phyloP scores from a whole-genome alignment of 2,329 filamentous ascomycete species.

The Colletotrichum sp. region DNA sequence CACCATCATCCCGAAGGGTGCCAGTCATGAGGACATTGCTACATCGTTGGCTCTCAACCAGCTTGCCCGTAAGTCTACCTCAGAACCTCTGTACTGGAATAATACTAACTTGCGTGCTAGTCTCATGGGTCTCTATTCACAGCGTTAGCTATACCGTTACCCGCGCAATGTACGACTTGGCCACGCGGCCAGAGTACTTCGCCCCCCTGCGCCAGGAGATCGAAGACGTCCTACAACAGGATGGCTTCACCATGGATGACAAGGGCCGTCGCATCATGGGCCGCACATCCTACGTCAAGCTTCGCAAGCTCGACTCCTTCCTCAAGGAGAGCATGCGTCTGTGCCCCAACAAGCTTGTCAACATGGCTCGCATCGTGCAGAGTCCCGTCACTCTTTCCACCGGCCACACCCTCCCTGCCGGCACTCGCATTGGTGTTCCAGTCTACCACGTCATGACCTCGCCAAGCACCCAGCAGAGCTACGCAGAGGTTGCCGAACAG shows the following conservation, averaged over 20 bases:
- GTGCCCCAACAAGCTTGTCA: constrained; percentile 27
- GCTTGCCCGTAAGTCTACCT: not conserved
- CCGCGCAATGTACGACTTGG: constrained; percentile 44
- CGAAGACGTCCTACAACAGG: constrained; percentile 33
- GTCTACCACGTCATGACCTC: constrained; percentile 24
- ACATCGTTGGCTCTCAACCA: not conserved
- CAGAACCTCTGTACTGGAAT: not conserved
- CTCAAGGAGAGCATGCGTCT: constrained; percentile 39
- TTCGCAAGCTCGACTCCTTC: constrained; percentile 38
- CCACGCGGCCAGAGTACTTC: constrained; percentile 42
- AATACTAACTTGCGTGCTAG: not conserved
- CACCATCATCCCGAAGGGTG: constrained; percentile 1
- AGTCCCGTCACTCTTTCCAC: constrained; percentile 27
- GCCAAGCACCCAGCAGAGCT: constrained; percentile 17
- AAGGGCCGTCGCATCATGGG: constrained; percentile 2
- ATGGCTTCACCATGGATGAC: constrained; percentile 27
- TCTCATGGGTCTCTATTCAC: constrained; percentile 4
- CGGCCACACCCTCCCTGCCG: constrained; percentile 32
- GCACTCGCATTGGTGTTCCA: constrained; percentile 29
- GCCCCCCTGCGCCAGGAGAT: constrained; percentile 49
- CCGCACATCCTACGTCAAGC: constrained; percentile 12
- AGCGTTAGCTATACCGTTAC: constrained; percentile 24
- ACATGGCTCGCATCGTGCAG: constrained; percentile 22
- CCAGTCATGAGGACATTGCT: not conserved
- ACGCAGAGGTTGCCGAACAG: constrained; percentile 10